Evolutionary conservation across 2,329 filamentous ascomycete genomes (phyloP).

Genomic region (Colletotrichum sublineola): DNA sequence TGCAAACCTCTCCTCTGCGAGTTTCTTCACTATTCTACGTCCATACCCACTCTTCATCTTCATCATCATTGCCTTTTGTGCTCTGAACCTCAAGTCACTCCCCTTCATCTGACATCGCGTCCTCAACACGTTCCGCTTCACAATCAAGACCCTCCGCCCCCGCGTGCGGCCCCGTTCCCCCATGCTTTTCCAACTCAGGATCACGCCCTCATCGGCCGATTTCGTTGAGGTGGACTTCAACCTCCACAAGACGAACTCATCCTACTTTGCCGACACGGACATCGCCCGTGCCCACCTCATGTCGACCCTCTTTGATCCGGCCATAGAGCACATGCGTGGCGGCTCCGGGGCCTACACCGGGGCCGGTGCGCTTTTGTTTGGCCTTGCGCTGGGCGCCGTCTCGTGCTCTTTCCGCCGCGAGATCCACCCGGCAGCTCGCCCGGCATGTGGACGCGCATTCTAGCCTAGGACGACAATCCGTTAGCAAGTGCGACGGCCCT

Average conservation of each 20-base stretch:
- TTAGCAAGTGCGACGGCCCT: constrained; percentile 62
- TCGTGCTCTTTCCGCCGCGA: constrained; percentile 63
- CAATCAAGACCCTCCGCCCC: constrained; percentile 14
- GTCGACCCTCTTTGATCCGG: constrained; percentile 58
- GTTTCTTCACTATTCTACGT: not conserved
- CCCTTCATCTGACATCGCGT: constrained; percentile 21
- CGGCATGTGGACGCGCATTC: constrained; percentile 14
- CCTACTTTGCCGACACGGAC: constrained; percentile 79
- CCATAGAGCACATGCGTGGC: constrained; percentile 51
- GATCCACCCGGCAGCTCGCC: constrained; percentile 1
- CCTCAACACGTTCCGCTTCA: constrained; percentile 28
- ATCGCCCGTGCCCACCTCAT: constrained; percentile 75
- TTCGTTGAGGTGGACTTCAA: constrained; percentile 79
- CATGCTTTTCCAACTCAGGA: constrained; percentile 70
- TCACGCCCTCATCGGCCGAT: constrained; percentile 68
- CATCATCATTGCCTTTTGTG: not conserved
- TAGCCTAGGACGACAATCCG: constrained; percentile 52
- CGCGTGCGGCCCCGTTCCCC: not conserved
- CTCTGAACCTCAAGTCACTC: constrained; percentile 6
- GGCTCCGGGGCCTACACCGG: constrained; percentile 49
- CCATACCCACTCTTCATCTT: not conserved
- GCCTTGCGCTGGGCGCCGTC: constrained; percentile 65
- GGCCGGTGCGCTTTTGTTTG: constrained; percentile 48
- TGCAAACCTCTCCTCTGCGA: not conserved
- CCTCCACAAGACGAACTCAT: constrained; percentile 78